Base-by-base conservation (phyloP, 2,329 filamentous ascomycete species). In the Claviceps pusilla region DNA sequence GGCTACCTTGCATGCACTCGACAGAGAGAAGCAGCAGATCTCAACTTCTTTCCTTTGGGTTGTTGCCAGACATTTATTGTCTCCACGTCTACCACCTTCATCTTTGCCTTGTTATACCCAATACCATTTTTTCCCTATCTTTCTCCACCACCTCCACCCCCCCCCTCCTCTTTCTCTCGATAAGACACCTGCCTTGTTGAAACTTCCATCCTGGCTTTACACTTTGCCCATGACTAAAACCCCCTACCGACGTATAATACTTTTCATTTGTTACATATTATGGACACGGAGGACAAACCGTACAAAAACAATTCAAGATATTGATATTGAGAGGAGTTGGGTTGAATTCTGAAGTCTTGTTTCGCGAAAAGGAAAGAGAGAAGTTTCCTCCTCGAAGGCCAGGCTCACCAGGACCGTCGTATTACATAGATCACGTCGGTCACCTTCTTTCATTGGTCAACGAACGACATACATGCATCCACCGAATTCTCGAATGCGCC, bases 261-360 rank as follows among this genome's bases (percentile, higher is more conserved):
- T 53, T 46, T 24, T 24, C 33, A 53, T 45, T 48, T 57, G 37
- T 52, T 55, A 48, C 46, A 48, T 46, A 43, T 35, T 9, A 29
- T n/a, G 50, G 33, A 28, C 47, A 45, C 19, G 29, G 47, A 43
- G 37, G 52, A 29, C 24, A 49, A 43, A n/a, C 28, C 49, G 52
- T 53, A 49, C 37, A 33, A 48, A 48, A 19, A n/a, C 37, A 45
- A 7, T 28, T 7, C 52, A 37, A 41, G 16, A 48, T 31, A 41
- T 31, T 33, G 39, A 39, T 41, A 19, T 4, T 42, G 35, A 31
- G 14, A 48, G 41, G 43, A 31, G 9, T 53, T 33, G 24, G 29
- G 31, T 43, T 49, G 11, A 29, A 33, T 9, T 53, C n/a, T 43
- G 4, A 33, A 37, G 43, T 24, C 24, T 49, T 35, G 3, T 37